Evolutionary conservation across 1,284 basidiomycete genomes (phyloP).

Genomic region (Trichosporon ovoides): DNA sequence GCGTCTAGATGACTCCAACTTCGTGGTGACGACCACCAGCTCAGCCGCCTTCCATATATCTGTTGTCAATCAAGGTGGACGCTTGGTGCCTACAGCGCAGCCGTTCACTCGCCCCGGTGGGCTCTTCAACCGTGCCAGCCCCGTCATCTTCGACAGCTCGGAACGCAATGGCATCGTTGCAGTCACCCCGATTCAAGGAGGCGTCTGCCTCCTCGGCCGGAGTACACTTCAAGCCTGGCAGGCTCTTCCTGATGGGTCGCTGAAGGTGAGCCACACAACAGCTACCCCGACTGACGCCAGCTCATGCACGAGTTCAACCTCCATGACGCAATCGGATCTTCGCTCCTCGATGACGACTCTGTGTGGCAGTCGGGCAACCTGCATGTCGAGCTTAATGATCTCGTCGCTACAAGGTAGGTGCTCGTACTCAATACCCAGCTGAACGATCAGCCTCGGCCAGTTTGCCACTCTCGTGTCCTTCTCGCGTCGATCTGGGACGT

Average conservation of each 20-base stretch:
- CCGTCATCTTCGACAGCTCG: slow-evolving; percentile 29
- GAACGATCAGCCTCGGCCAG: slow-evolving; percentile 19
- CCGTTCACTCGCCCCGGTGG: slow-evolving; percentile 41
- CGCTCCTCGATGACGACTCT: slow-evolving; percentile 27
- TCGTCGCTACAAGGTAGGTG: slow-evolving; percentile 30
- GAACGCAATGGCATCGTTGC: slow-evolving; percentile 33
- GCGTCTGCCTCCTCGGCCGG: slow-evolving; percentile 33
- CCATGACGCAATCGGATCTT: slow-evolving; percentile 28
- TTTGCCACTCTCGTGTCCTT: slow-evolving; percentile 41
- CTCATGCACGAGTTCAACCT: slow-evolving; percentile 39
- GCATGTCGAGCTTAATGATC: slow-evolving; percentile 37
- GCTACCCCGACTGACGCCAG: slow-evolving; percentile 10
- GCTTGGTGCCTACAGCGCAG: slow-evolving; percentile 28
- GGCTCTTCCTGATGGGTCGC: slow-evolving; percentile 26
- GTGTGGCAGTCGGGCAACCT: slow-evolving; percentile 26
- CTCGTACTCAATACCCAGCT: too few relatives aligned
- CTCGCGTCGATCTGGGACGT: slow-evolving; percentile 24
- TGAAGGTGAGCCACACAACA: slow-evolving; percentile 22
- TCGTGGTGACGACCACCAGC: slow-evolving; percentile 44
- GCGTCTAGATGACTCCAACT: slow-evolving; percentile 38
- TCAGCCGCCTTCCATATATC: slow-evolving; percentile 41
- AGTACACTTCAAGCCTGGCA: slow-evolving; percentile 41
- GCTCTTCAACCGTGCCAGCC: slow-evolving; percentile 37
- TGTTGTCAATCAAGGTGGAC: slow-evolving; percentile 36
- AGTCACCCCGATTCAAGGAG: slow-evolving; percentile 19